Conservation (phyloP, 164 flowering plant species). For the Aristolochia contorta region DNA sequence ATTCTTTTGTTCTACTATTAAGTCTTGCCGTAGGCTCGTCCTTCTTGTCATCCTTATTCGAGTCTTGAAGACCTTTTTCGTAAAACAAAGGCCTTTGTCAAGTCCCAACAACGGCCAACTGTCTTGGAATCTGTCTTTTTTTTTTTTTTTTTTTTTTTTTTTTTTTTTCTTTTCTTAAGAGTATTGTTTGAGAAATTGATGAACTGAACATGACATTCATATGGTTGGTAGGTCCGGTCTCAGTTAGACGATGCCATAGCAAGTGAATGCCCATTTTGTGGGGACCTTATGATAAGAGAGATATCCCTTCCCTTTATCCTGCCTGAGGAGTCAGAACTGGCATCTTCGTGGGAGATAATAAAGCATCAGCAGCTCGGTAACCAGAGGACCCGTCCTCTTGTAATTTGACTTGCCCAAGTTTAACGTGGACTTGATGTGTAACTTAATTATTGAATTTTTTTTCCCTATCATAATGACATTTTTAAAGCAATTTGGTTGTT, state of each 20-base stretch:
- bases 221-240: slow-evolving; percentile 52
- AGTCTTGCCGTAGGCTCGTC: not conserved
- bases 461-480: too few relatives aligned
- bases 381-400: slow-evolving; percentile 57
- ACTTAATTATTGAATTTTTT: too few relatives aligned
- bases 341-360: slow-evolving; percentile 77
- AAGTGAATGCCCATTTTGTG: slow-evolving; percentile 97
- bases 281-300: slow-evolving; percentile 90
- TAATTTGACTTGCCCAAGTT: slow-evolving; percentile 31
- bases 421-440: not conserved
- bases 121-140: not conserved
- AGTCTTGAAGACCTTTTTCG: not conserved
- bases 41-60: not conserved
- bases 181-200: not conserved
- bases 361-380: slow-evolving; percentile 32
- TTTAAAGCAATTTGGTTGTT: too few relatives aligned
- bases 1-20: not conserved
- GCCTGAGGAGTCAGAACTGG: slow-evolving; percentile 52
- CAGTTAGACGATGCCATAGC: slow-evolving; percentile 97
- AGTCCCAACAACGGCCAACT: too few relatives aligned
- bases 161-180: too few relatives aligned
- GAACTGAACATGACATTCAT: not conserved
- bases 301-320: slow-evolving; percentile 73
- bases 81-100: too few relatives aligned
- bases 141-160: not conserved